phyloP scores from a whole-genome alignment of 1,139 yeast species.

The Yamadazyma trypodendri region DNA sequence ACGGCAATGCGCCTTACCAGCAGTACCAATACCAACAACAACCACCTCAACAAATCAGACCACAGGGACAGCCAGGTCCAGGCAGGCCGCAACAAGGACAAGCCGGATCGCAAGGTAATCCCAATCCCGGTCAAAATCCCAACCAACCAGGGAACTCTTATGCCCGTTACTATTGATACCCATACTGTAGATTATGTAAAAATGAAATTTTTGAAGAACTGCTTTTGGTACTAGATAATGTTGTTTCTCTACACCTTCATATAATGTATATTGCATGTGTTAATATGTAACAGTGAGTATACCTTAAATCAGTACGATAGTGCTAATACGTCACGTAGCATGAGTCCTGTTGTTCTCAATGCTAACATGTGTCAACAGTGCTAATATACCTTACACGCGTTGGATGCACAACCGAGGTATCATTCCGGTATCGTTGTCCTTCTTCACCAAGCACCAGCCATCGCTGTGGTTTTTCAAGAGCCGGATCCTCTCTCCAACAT shows the following conservation, averaged over 20 bases:
- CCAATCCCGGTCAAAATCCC: constrained; percentile 7
- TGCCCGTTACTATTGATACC: constrained; percentile 14
- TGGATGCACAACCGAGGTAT: constrained; percentile 34
- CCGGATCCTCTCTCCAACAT: constrained; percentile 31
- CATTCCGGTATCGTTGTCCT: constrained; percentile 25
- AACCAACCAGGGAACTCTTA: constrained; percentile 11
- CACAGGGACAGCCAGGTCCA: constrained; percentile 5
- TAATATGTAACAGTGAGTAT: too few relatives aligned
- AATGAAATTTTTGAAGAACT: too few relatives aligned
- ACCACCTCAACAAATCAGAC: constrained; percentile 7
- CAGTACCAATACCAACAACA: constrained; percentile 15
- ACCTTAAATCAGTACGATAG: too few relatives aligned
- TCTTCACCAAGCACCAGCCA: constrained; percentile 39
- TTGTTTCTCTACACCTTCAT: too few relatives aligned
- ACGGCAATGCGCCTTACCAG: constrained; percentile 12
- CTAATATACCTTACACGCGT: not conserved
- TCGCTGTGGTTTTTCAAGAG: constrained; percentile 31
- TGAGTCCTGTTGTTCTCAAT: too few relatives aligned
- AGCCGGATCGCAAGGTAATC: constrained; percentile 7
- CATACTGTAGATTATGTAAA: constrained; percentile 9
- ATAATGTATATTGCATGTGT: not conserved
- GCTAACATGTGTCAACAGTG: too few relatives aligned
- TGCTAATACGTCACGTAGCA: too few relatives aligned
- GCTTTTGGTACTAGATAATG: too few relatives aligned
- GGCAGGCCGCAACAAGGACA: not conserved